Base-by-base conservation (phyloP, 768 basidiomycete genomes). In the Amanita brunnescens region DNA sequence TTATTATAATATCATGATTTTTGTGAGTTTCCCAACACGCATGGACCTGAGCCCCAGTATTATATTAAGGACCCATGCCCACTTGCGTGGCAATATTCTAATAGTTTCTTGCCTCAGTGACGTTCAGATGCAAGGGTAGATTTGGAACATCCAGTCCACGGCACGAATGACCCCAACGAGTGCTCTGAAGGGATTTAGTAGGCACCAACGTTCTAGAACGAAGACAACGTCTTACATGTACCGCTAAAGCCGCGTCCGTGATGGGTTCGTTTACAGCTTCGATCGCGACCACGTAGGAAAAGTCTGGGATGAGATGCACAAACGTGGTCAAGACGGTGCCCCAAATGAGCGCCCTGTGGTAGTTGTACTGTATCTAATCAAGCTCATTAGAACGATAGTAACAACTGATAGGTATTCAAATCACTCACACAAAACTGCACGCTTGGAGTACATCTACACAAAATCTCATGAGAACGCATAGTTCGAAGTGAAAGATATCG, bases 191-290 rank as follows among this genome's bases (percentile, higher is more conserved):
- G n/a, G n/a, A n/a, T n/a, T n/a, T n/a, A n/a, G n/a, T n/a, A n/a
- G n/a, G n/a, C n/a, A n/a, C n/a, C n/a, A n/a, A n/a, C n/a, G n/a
- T n/a, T n/a, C n/a, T n/a, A n/a, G n/a, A n/a, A n/a, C n/a, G n/a
- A n/a, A n/a, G n/a, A n/a, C n/a, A n/a, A n/a, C n/a, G n/a, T n/a
- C 0, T 79, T 78, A 37, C 87, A 81, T 20, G 87, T 67, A n/a
- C 73, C 76, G 49, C 74, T 54, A 72, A 64, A 14, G 50, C 60
- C 6, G 85, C 84, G 58, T 91, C 67, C 83, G 80, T 84, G 58
- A 87, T 79, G 0, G 84, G 85, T 52, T 91, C 88, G 55, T 91
- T 91, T 23, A 84, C 71, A 1, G 88, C 88, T 57, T 91, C 77
- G 26, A 91, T 83, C 1, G 83, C 70, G 38, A 83, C 81, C 14